phyloP scores from a whole-genome alignment of 2,329 filamentous ascomycete species.

The Epicoccum nigrum region DNA sequence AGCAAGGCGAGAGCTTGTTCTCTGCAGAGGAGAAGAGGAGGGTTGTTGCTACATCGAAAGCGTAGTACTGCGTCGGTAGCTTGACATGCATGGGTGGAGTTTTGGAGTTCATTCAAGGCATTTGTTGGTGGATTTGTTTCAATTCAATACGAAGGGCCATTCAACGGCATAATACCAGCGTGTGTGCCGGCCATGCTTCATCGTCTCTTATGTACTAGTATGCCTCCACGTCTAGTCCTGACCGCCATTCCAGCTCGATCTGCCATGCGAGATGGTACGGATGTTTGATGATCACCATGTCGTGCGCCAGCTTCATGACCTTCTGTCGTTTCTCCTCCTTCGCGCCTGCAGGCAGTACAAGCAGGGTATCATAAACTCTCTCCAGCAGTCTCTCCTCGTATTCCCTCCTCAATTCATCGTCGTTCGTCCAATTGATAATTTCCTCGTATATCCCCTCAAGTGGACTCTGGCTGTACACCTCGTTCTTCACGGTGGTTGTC shows the following conservation, averaged over 20 bases:
- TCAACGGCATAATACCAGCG: neutral
- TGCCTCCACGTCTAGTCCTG: slow-evolving; percentile 39
- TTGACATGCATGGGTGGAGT: slow-evolving; percentile 23
- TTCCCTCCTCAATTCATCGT: slow-evolving; percentile 80
- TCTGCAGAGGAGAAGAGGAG: slow-evolving; percentile 58
- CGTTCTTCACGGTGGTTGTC: slow-evolving; percentile 82
- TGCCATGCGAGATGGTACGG: slow-evolving; percentile 90
- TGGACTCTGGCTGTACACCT: slow-evolving; percentile 76
- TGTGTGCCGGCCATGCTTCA: neutral
- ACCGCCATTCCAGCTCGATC: slow-evolving; percentile 86
- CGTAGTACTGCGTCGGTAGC: neutral
- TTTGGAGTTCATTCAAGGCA: slow-evolving; percentile 8
- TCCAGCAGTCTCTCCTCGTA: slow-evolving; percentile 91
- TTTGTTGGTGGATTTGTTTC: neutral
- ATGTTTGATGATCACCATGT: slow-evolving; percentile 96
- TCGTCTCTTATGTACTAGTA: slow-evolving; percentile 20
- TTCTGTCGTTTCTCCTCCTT: slow-evolving; percentile 75
- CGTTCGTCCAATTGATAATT: slow-evolving; percentile 86
- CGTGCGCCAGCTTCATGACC: slow-evolving; percentile 77
- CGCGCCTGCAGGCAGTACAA: slow-evolving; percentile 68
- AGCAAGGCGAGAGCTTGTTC: slow-evolving; percentile 71
- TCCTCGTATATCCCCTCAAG: slow-evolving; percentile 82
- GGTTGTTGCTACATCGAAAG: slow-evolving; percentile 37
- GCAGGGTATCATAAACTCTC: slow-evolving; percentile 77
- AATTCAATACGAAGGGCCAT: neutral